Evolutionary conservation across 768 basidiomycete genomes (phyloP).

Genomic region (Boletus edulis): DNA sequence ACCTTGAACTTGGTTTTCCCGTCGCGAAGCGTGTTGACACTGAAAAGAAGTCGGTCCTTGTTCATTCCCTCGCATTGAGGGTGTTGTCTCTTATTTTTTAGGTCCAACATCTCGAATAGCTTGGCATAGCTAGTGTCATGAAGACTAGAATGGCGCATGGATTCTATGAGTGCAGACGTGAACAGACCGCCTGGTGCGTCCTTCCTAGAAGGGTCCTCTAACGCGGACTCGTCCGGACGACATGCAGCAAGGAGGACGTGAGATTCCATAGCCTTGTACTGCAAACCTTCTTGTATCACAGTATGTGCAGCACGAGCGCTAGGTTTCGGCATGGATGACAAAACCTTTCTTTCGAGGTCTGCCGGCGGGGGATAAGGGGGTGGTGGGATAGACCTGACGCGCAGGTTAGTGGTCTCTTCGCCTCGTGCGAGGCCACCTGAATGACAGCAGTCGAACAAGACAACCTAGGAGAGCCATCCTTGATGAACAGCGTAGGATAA

Average conservation of each 20-base stretch:
- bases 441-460: conserved; percentile 20
- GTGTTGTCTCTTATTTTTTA: conserved; percentile 7
- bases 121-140: conserved; percentile 15
- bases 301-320: conserved; percentile 7
- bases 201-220: conserved; percentile 7
- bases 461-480: conserved; percentile 2
- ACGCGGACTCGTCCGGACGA: conserved; percentile 11
- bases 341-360: conserved; percentile 11
- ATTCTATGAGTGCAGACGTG: conserved; percentile 16
- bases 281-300: conserved; percentile 6
- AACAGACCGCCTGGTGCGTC: conserved; percentile 16
- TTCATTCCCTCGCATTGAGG: conserved; percentile 21
- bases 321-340: conserved; percentile 1
- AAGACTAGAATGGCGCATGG: conserved; percentile 3
- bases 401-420: not conserved
- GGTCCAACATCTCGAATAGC: conserved; percentile 10
- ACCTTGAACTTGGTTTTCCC: conserved; percentile 17
- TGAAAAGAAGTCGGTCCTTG: conserved; percentile 16
- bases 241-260: conserved; percentile 23
- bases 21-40: conserved; percentile 13
- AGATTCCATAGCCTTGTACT: conserved; percentile 19
- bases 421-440: conserved; percentile 18
- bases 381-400: conserved; percentile 8
- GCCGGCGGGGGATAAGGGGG: conserved; percentile 10
- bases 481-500: not conserved